Conservation (phyloP, 78 protist genomes). For the Tieghemostelium lacteum region DNA sequence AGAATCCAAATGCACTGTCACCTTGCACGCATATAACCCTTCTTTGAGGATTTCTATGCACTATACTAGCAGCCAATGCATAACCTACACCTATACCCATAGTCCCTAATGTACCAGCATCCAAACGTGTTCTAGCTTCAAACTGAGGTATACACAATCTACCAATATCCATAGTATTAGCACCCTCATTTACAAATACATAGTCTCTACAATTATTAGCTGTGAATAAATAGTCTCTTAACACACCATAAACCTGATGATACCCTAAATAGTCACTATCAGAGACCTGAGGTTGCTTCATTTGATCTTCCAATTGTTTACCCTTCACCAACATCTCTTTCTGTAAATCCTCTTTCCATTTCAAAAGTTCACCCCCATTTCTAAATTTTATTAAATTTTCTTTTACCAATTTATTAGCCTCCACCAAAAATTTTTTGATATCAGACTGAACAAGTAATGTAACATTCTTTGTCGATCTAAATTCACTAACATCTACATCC, state of each 20-base stretch:
- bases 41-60: background rate
- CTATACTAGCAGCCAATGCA: constrained; percentile 71
- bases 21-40: constrained; percentile 65
- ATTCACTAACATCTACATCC: constrained; percentile 40
- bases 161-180: constrained; percentile 86
- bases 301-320: background rate
- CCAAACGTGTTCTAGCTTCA: constrained; percentile 65
- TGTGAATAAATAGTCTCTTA: constrained; percentile 11
- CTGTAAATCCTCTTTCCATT: constrained; percentile 43
- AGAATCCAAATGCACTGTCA: constrained; percentile 87
- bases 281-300: constrained; percentile 16
- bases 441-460: constrained; percentile 34
- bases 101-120: constrained; percentile 81
- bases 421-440: constrained; percentile 1
- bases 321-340: constrained; percentile 23
- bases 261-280: constrained; percentile 36
- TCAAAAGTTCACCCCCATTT: background rate
- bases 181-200: constrained; percentile 80
- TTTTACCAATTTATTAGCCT: constrained; percentile 1
- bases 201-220: background rate
- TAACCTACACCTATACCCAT: constrained; percentile 88
- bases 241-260: constrained; percentile 59
- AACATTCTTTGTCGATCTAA: background rate
- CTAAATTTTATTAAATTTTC: too few relatives aligned
- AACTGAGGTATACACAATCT: constrained; percentile 51